A percentile compares a stretch with the other conserved stretches of the same genome.
Conservation (phyloP, 192 early-diverging fungal genomes). For the Coemansia sp. region DNA sequence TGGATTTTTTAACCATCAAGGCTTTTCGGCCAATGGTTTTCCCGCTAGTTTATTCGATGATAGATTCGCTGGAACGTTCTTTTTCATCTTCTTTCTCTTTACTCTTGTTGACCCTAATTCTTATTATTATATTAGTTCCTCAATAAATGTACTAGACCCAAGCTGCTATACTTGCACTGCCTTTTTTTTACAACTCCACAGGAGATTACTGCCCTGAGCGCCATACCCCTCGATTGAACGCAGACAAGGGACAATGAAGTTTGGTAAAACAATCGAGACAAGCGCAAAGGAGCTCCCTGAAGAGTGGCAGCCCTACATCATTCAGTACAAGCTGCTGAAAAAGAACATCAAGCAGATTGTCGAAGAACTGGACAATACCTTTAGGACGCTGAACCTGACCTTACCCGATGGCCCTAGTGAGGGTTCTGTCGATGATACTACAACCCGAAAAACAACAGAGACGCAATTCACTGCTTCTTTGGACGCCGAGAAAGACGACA, state of each 20-base stretch:
- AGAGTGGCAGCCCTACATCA: slow-evolving; percentile 72
- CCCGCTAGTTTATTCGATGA: too few species aligned
- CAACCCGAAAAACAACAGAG: background rate
- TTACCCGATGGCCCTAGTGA: slow-evolving; percentile 15
- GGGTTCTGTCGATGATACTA: background rate
- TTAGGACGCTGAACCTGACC: slow-evolving; percentile 33
- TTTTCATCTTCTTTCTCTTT: too few species aligned
- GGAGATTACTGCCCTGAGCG: background rate
- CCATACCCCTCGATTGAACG: background rate
- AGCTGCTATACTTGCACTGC: too few species aligned
- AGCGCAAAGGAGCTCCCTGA: slow-evolving; percentile 69
- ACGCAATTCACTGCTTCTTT: background rate
- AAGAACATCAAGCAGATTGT: slow-evolving; percentile 73
- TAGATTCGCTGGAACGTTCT: too few species aligned
- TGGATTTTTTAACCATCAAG: too few species aligned
- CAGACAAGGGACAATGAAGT: slow-evolving; percentile 63
- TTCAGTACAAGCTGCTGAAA: slow-evolving; percentile 77
- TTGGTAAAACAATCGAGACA: slow-evolving; percentile 69
- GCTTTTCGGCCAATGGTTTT: too few species aligned
- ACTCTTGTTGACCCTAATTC: too few species aligned
- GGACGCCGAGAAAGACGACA: background rate
- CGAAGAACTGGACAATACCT: slow-evolving; percentile 63
- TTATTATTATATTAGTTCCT: too few species aligned
- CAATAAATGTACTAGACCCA: too few species aligned
- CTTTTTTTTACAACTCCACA: background rate